Evolutionary conservation across 306 rosid species (phyloP), one percentile per base, ranked within the genome.

Genomic region (Quercus rubra): DNA sequence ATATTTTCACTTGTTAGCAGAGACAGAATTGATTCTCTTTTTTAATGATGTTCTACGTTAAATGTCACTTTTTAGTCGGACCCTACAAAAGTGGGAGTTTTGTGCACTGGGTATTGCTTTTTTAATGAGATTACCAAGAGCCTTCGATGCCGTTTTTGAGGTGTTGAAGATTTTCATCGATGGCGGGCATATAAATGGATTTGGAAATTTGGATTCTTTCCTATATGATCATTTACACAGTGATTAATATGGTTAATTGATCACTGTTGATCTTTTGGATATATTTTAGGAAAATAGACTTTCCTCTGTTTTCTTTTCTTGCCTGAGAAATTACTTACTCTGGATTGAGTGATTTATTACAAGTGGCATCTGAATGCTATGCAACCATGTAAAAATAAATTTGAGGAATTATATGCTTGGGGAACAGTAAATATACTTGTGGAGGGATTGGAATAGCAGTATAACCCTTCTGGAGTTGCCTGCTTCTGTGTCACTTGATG

Each of bases 301-400:
- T 15, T 31, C n/a, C 49, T 66, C n/a, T 30, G 25, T 66, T 61
- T 61, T 27, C 21, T 31, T 38, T 38, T 38, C 46, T 38, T 38
- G 17, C 51, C 25, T 18, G 72, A 14, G 17, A 33, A 67, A 19
- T 33, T 18, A 33, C 52, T 67, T 23, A 67, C 49, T 67, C 27
- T 19, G 43, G 52, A 33, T 67, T 63, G 38, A 27, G 11, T 27
- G 19, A 15, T 13, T 6, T 6, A 19, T 33, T 31, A 3, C 71
- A 67, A 67, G 12, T 33, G 19, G 81, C 4, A 63, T 46, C 35
- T 63, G 57, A 76, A 76, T 72, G 74, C 23, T 55, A 43, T 35
- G 76, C 74, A 72, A 77, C 57, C 71, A 55, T 76, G 75, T 55
- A 41, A 31, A 17, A 73, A 64, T 38, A 35, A 27, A 64, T 71